These are phyloP conservation scores for Boletus rufocinnamomeus DNA, from an alignment of 768 basidiomycete genomes.

Conservation along the genomic window DNA sequence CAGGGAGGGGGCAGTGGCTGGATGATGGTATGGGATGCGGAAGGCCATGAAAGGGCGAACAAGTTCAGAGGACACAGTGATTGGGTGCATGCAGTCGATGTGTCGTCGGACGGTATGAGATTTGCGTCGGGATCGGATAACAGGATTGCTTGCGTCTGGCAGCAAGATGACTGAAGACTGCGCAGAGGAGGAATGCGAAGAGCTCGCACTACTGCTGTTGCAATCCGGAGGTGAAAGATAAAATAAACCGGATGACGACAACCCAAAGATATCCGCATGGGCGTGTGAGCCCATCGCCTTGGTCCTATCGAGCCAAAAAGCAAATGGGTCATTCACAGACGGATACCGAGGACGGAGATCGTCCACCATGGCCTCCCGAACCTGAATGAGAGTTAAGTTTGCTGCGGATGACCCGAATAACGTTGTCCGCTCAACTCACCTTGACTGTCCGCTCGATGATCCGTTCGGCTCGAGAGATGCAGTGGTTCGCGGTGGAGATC, in stretches of 20 bases:
- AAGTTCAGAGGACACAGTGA: too few relatives aligned
- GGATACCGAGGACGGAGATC: constrained; percentile 39
- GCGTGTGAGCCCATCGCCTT: background rate
- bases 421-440: constrained; percentile 36
- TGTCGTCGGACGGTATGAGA: too few relatives aligned
- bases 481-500: constrained; percentile 53
- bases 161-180: constrained; percentile 45
- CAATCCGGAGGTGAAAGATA: constrained; percentile 27
- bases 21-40: too few relatives aligned
- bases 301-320: constrained; percentile 17
- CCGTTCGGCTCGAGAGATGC: constrained; percentile 56
- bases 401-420: constrained; percentile 1
- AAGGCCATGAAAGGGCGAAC: too few relatives aligned
- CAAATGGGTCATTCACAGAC: constrained; percentile 23
- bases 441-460: constrained; percentile 58
- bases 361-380: constrained; percentile 49
- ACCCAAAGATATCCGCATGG: constrained; percentile 2
- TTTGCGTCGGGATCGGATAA: too few relatives aligned
- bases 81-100: too few relatives aligned
- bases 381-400: constrained; percentile 35
- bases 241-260: constrained; percentile 16
- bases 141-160: too few relatives aligned
- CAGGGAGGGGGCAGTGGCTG: too few relatives aligned
- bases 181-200: constrained; percentile 31
- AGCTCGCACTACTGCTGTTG: constrained; percentile 11